Percentiles rank a stretch among this genome's conserved stretches.
Evolutionary conservation across 2,329 filamentous ascomycete genomes (phyloP).

Genomic region (Cadophora sp.): DNA sequence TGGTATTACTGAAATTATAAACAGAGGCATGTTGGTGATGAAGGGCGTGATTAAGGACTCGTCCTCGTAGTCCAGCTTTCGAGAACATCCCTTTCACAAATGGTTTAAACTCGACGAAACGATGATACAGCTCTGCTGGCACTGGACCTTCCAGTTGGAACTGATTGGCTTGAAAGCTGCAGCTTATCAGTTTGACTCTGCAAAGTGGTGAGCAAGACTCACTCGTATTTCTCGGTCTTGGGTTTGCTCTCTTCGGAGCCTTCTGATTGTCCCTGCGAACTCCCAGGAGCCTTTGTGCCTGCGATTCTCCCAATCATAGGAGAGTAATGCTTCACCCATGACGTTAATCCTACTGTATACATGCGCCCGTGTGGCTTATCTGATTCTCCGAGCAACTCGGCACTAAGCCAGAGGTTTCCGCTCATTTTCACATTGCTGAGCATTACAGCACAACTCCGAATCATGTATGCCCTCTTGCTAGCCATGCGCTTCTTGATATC

Average conservation of each 20-base stretch:
- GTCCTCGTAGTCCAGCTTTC: slow-evolving; percentile 76
- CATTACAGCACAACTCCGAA: slow-evolving; percentile 71
- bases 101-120: slow-evolving; percentile 91
- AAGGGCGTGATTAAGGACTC: slow-evolving; percentile 81
- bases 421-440: slow-evolving; percentile 70
- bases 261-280: slow-evolving; percentile 53
- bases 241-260: slow-evolving; percentile 52
- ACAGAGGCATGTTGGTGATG: slow-evolving; percentile 90
- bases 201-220: slow-evolving; percentile 44
- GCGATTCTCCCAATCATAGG: slow-evolving; percentile 85
- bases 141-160: slow-evolving; percentile 87
- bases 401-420: slow-evolving; percentile 74
- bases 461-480: slow-evolving; percentile 84
- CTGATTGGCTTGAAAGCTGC: slow-evolving; percentile 89
- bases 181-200: slow-evolving; percentile 26
- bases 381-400: slow-evolving; percentile 79
- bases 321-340: slow-evolving; percentile 85
- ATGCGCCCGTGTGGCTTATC: slow-evolving; percentile 70
- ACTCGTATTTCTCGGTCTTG: slow-evolving; percentile 78
- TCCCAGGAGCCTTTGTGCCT: slow-evolving; percentile 69
- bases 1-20: slow-evolving; percentile 85
- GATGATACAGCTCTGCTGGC: slow-evolving; percentile 81
- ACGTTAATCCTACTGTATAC: slow-evolving; percentile 79
- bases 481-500: slow-evolving; percentile 83
- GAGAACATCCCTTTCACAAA: slow-evolving; percentile 92